Base-by-base conservation (phyloP, 2,329 filamentous ascomycete species). In the Scleromitrula shiraiana region DNA sequence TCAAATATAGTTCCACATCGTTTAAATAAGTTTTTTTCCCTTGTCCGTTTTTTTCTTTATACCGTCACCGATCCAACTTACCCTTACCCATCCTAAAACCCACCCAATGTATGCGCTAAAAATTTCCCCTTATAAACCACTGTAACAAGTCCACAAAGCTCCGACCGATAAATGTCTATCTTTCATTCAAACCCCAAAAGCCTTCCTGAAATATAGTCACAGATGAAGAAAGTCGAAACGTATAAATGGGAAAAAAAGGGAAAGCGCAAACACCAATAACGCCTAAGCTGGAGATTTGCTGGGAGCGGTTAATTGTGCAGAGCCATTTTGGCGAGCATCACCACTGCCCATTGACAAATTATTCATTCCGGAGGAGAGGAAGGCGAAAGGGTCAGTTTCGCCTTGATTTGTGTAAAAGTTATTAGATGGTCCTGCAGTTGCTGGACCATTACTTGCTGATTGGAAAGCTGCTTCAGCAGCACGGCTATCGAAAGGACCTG, bases 391-490 rank as follows among this genome's bases (percentile, higher is more conserved):
- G 59, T 90, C 86, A 57, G 73, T 82, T 62, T 86, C 82, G 47
- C 71, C 72, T 58, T 81, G 74, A 44, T 62, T 63, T 53, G 66
- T 71, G 63, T 83, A 84, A 61, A 84, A 86, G 63, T 80, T 80
- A 61, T 83, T 85, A 35, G 84, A 82, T 27, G 83, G 81, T 33
- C 85, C 86, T 52, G 83, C 83, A 37, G 85, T 87, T 14, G 83
- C 82, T 17, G 84, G 83, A 48, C 86, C 87, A 58, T 93, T 91
- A 59, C 83, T 83, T 32, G 88, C 89, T 33, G 86, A 87, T 64
- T 88, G 87, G 74, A 98, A 98, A 22, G 93, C 91, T 52, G 89
- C 89, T 70, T 97, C 91, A 14, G 91, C 88, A 53, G 88, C 86
- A 54, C 90, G 87, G 72, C 89, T 94, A 64, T 95, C 90, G 62